Base-by-base conservation (phyloP, 192 early-diverging fungal species). In the Backusella tarrabulga region DNA sequence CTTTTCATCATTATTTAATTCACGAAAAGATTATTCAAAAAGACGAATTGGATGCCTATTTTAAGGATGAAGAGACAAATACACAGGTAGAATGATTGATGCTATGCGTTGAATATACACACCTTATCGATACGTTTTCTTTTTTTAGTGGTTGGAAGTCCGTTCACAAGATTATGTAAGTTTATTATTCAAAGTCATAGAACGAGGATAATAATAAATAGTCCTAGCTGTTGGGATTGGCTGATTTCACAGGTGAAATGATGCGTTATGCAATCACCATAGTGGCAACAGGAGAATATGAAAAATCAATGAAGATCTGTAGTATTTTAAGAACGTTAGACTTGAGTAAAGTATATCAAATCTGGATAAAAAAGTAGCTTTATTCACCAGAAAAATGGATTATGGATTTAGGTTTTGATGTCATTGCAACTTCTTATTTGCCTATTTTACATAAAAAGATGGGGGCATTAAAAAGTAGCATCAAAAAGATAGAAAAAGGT, bases 231-330 rank as follows among this genome's bases (percentile, higher is more conserved):
- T 66, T 63, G 15, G 90, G 90, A 11, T 72, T 91, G 15, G 89
- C 88, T 11, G 89, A 90, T 77, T 84, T 91, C 35, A 89, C 88
- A 9, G 90, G 90, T 56, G 89, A 90, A 71, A 68, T 91, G 32
- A 90, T 91, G 89, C 80, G 89, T 56, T 79, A 85, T 15, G 81
- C 82, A 6, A 89, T 90, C 77, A 89, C 89, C 54, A 73, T 78
- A 21, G 77, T 91, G 17, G 82, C 80, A n/a, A 71, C 40, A 29
- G 82, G 84, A 17, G 71, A 81, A 29, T 70, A 81, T 34, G 80
- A 81, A 40, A 41, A 63, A 29, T 79, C 76, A 14, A 44, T 73
- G 36, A 67, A 74, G 6, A 76, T 88, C 68, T 81, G 82, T 56
- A 15, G 26, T 5, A 77, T 87, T 17, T 26, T 88, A 42, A 69